Base-by-base conservation (phyloP, 139 green algal genomes). In the Picochlorum costavermella region DNA sequence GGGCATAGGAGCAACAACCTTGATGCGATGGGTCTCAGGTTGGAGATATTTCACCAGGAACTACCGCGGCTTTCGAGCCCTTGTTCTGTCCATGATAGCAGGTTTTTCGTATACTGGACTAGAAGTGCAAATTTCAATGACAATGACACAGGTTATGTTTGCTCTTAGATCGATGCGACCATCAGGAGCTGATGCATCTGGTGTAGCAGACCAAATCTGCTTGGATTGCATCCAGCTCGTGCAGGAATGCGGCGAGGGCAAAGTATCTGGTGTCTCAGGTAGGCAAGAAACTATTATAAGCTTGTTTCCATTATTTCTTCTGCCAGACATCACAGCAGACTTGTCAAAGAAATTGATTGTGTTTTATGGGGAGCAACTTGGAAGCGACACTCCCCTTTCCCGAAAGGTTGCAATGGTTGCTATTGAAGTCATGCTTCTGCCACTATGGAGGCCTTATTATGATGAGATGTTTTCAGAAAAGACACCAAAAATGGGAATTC, bases 281-380 rank as follows among this genome's bases (percentile, higher is more conserved):
- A 75, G 84, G 28, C 89, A 87, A 65, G 43, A 40, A 36, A 48
- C 84, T 29, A 60, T 82, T 44, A 73, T 82, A 44, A 86, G 85
- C 56, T 66, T 53, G 8, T 20, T 81, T 13, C 68, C 84, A 17
- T 13, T 84, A 58, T 69, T 88, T 59, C 63, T 90, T 48, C 61
- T 87, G 62, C 73, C 78, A 11, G 59, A 67, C 28, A 51, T 64
- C 55, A 60, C 72, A 50, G 48, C 13, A 3, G 26, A 16, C 16
- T 40, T 50, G 6, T 63, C 67, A n/a, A n/a, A 25, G 2, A 51
- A 43, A 25, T 30, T 81, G 36, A 65, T 71, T 29, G 37, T 45
- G 6, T 72, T 84, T 61, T 75, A 61, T 6, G 28, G 62, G 0
- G 50, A 36, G 44, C 50, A 50, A 46, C 64, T 76, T 36, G 59